These are phyloP conservation scores for Nymphaea colorata DNA, from an alignment of 164 flowering plant species.

Conservation along the genomic window DNA sequence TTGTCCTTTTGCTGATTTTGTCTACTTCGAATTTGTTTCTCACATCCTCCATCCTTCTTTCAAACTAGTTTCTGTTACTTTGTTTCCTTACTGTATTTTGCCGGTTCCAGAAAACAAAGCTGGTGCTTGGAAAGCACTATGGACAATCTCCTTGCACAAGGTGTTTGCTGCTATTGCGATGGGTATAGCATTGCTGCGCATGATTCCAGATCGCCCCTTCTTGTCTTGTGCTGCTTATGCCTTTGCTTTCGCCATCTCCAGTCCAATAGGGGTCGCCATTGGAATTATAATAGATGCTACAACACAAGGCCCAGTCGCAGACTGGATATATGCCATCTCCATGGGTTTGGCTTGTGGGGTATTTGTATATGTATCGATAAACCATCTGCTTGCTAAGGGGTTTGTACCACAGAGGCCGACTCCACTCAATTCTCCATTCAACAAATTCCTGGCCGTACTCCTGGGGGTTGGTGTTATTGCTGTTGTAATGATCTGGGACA, in stretches of 20 bases:
- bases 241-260: conserved; percentile 65
- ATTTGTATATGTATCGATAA: conserved; percentile 55
- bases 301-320: conserved; percentile 50
- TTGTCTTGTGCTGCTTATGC: conserved; percentile 44
- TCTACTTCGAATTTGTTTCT: not conserved
- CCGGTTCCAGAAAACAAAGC: conserved; percentile 32
- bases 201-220: conserved; percentile 59
- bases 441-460: conserved; percentile 40
- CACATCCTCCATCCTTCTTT: not conserved
- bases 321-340: conserved; percentile 70
- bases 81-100: not conserved
- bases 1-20: not conserved
- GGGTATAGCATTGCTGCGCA: conserved; percentile 64
- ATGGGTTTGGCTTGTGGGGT: conserved; percentile 74
- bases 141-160: conserved; percentile 66
- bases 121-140: conserved; percentile 67
- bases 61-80: not conserved
- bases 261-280: conserved; percentile 63
- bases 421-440: conserved; percentile 20
- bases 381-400: conserved; percentile 54
- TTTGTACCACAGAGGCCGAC: conserved; percentile 20
- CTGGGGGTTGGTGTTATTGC: conserved; percentile 57
- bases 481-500: conserved; percentile 78
- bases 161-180: conserved; percentile 71
- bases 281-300: conserved; percentile 68